Base-by-base conservation (phyloP, 345 rosid species). In the Durio zibethinus region DNA sequence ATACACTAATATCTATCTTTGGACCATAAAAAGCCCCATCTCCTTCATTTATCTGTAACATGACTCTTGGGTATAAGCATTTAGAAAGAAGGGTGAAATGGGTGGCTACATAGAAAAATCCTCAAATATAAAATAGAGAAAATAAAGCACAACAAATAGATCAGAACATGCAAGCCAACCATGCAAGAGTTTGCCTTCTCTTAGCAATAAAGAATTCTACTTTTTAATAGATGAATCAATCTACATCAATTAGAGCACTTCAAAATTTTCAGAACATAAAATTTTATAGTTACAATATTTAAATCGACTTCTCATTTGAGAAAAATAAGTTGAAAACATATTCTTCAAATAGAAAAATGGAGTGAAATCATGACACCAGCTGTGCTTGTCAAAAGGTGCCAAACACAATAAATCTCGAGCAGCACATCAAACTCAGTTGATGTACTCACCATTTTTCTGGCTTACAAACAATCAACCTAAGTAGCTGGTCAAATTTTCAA, bases 11-110 rank as follows among this genome's bases (percentile, higher is more conserved):
- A 80, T 96, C 99, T 80, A 96, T 96, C 86, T 96, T 96, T 7
- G 99, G 99, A 65, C 99, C 99, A 82, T 96, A 96, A 79, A 96
- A 96, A 75, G 99, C 99, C 40, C 99, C 98, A 84, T 96, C 98
- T 47, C 92, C 99, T 84, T 91, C 97, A 78, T 93, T 82, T 65
- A 91, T 79, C 99, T 97, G 91, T 72, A 83, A 65, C 43, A 72
- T 61, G 52, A 71, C 75, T 57, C 7, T 9, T 23, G 4, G n/a
- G 40, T 16, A 63, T 68, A 43, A 76, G 73, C 56, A 45, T 69
- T 63, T n/a, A 57, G 9, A 35, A 11, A 64, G 33, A 53, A 66
- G 42, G 0, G 1, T 50, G 29, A 50, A 63, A 21, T 12, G 62
- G 42, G 40, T 7, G 27, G 45, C 27, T 43, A 43, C 35, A 23